These are phyloP conservation scores for Ogataea glucozyma DNA, from an alignment of 805 yeast genomes.

Conservation along the genomic window DNA sequence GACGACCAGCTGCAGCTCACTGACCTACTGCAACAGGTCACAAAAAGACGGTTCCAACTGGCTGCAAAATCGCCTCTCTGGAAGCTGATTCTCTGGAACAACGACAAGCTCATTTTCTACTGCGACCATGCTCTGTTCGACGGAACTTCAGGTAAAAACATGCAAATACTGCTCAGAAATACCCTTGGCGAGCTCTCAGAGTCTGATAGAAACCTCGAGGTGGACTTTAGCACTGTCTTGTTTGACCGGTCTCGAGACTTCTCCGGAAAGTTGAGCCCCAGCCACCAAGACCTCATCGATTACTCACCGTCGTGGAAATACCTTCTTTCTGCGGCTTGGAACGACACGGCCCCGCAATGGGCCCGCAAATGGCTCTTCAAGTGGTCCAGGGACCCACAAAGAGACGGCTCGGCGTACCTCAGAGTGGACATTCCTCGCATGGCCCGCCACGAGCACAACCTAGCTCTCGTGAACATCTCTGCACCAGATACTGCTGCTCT, in stretches of 20 bases:
- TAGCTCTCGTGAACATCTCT: constrained; percentile 11
- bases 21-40: constrained; percentile 9
- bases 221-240: neutral
- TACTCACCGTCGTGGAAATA: constrained; percentile 12
- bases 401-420: neutral
- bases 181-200: constrained; percentile 25
- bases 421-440: constrained; percentile 6
- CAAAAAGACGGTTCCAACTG: constrained; percentile 6
- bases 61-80: constrained; percentile 23
- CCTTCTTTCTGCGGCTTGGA: neutral
- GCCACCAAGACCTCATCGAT: constrained; percentile 9
- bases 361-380: constrained; percentile 1
- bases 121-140: constrained; percentile 38
- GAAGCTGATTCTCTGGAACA: constrained; percentile 21
- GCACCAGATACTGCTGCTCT: constrained; percentile 10
- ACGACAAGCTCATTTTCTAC: constrained; percentile 20
- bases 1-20: constrained; percentile 7
- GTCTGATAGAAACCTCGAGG: neutral
- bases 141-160: constrained; percentile 36
- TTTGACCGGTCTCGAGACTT: constrained; percentile 6
- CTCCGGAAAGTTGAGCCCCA: constrained; percentile 1
- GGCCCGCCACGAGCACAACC: constrained; percentile 8
- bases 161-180: constrained; percentile 26
- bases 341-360: neutral
- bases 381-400: constrained; percentile 3